Evolutionary conservation across 768 basidiomycete species (phyloP), one percentile per base, ranked within the genome.

Genomic region (Leucosporidium creatinivorum): DNA sequence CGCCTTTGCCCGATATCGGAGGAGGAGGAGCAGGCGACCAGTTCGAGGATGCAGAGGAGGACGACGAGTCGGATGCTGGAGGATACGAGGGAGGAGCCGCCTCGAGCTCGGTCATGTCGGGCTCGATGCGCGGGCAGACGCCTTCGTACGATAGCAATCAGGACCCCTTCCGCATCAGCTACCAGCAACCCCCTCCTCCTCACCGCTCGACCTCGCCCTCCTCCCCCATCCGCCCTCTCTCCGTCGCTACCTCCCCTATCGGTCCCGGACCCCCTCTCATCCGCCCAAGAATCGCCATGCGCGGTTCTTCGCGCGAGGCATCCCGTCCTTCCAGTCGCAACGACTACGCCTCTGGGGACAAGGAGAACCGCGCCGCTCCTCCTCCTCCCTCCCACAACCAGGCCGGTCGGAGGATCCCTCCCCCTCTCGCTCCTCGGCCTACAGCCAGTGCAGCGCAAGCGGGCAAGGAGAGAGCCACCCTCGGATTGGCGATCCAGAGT

Each of bases 41-140:
- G 19, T 76, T 76, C 58, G 75, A 74, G 30, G 75, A 76, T 62
- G 75, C 75, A 18, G 73, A 44, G 39, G 39, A 74, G 30, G 75
- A 76, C 49, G 75, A 76, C 60, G 67, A 69, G 52, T 60, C 58
- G 58, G 73, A 67, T 26, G 31, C n/a, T 54, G 67, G 39, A 57
- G 67, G 39, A 2, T 44, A 44, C 39, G 39, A 44, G n/a, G n/a
- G n/a, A 44, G 39, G 33, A 7, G 39, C 39, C 15, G 39, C 39
- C 13, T 44, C 39, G 15, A 44, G 39, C 39, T 44, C 39, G 8
- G 13, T 44, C 39, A 44, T 44, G 39, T 44, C 39, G 39, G 39
- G 39, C 15, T 44, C 39, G 39, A 44, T 44, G 39, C 39, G 39
- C 39, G 39, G 39, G 8, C 39, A 6, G 8, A 44, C 39, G 2